Percentiles rank a stretch among this genome's conserved stretches.
Evolutionary conservation across 805 yeast genomes (phyloP).

Genomic region (Metschnikowia continentalis): DNA sequence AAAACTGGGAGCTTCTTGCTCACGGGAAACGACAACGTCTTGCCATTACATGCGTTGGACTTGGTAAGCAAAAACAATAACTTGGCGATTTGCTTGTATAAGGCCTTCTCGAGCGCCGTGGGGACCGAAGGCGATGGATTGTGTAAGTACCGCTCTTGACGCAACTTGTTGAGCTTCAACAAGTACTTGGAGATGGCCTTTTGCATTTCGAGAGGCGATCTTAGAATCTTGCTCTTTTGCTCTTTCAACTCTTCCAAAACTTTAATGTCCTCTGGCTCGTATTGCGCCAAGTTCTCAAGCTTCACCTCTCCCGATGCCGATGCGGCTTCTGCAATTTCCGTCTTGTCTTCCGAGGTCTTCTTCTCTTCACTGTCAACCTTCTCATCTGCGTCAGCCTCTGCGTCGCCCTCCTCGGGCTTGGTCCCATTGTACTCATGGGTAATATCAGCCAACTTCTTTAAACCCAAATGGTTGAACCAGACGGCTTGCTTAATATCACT

Average conservation of each 20-base stretch:
- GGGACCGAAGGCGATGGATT: conserved; percentile 27
- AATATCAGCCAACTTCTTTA: conserved; percentile 26
- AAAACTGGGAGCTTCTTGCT: conserved; percentile 59
- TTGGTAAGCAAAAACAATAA: conserved; percentile 31
- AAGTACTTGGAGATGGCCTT: conserved; percentile 30
- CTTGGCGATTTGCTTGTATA: conserved; percentile 30
- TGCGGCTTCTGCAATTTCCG: conserved; percentile 10
- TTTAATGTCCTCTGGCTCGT: conserved; percentile 32
- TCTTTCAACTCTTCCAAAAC: conserved; percentile 23
- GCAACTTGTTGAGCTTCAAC: conserved; percentile 34
- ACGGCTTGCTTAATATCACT: conserved; percentile 28
- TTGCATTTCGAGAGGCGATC: conserved; percentile 32
- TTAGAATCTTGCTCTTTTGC: conserved; percentile 20
- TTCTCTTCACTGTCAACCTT: background rate
- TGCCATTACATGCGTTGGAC: conserved; percentile 24
- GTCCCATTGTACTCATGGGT: conserved; percentile 12
- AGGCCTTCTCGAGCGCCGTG: conserved; percentile 21
- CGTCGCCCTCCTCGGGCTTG: conserved; percentile 5
- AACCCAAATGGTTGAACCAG: conserved; percentile 41
- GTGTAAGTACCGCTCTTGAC: conserved; percentile 36
- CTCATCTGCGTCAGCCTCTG: conserved; percentile 7
- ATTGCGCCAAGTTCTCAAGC: conserved; percentile 29
- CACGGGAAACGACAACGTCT: conserved; percentile 25
- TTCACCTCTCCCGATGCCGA: conserved; percentile 18
- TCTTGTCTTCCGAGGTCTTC: background rate